Evolutionary conservation across 768 basidiomycete species (phyloP).

Genomic region (Phaeotremella fagi): DNA sequence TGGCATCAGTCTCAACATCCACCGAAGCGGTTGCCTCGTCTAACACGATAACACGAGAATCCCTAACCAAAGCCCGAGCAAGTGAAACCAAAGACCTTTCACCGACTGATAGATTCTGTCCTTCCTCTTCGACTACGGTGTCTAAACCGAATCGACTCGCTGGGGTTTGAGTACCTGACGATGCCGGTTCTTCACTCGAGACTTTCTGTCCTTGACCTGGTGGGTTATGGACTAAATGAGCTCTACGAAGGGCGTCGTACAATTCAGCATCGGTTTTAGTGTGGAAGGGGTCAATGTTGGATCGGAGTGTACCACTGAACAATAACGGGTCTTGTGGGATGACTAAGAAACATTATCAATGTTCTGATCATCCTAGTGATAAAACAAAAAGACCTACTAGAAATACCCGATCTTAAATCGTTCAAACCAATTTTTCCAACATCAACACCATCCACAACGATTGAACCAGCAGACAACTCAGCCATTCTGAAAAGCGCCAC

Average conservation of each 20-base stretch:
- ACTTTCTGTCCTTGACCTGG: not conserved
- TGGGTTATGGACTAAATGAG: constrained; percentile 59
- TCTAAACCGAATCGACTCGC: constrained; percentile 71
- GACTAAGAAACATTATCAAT: too few species aligned
- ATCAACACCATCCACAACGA: constrained; percentile 76
- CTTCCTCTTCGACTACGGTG: constrained; percentile 78
- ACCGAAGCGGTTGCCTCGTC: constrained; percentile 92
- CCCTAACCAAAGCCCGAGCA: constrained; percentile 82
- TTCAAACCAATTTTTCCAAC: constrained; percentile 72
- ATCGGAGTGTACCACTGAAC: constrained; percentile 55
- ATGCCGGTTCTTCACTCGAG: too few species aligned
- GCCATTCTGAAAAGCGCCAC: constrained; percentile 79
- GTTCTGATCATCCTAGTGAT: too few species aligned
- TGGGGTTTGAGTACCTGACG: constrained; percentile 50
- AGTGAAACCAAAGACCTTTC: constrained; percentile 79
- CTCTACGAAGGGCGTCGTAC: constrained; percentile 81
- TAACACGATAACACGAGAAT: constrained; percentile 60
- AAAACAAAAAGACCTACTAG: constrained; percentile 7
- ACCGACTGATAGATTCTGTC: constrained; percentile 68
- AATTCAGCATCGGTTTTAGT: constrained; percentile 72
- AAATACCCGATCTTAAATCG: constrained; percentile 53
- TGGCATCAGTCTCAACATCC: constrained; percentile 81
- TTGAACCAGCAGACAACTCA: constrained; percentile 68
- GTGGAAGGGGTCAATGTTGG: constrained; percentile 86
- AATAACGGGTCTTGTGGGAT: constrained; percentile 70